These are phyloP conservation scores for Rhododendron kiyosumense DNA, from an alignment of 148 eudicot species.

Conservation along the genomic window DNA sequence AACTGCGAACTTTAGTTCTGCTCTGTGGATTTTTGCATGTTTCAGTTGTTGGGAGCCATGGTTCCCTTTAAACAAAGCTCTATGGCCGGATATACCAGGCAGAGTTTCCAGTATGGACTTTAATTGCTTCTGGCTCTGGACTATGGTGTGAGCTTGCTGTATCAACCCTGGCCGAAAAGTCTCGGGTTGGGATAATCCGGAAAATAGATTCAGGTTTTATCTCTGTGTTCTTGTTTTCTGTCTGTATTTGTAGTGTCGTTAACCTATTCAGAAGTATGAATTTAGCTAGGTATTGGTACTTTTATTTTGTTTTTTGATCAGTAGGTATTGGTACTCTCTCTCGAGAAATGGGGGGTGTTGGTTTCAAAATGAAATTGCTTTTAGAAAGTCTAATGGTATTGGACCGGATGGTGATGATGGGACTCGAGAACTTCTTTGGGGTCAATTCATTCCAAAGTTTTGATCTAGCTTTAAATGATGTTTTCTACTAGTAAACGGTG, in stretches of 20 bases:
- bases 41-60: neutral
- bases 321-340: too few species aligned
- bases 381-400: neutral
- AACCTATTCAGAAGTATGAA: neutral
- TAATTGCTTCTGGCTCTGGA: neutral
- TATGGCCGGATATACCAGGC: neutral
- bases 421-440: too few species aligned
- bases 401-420: neutral
- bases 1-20: neutral
- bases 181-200: neutral
- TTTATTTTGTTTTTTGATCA: too few species aligned
- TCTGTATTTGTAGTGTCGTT: neutral
- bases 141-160: neutral
- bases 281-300: neutral
- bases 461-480: too few species aligned
- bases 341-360: neutral
- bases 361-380: neutral
- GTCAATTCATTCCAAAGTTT: too few species aligned
- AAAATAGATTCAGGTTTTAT: neutral
- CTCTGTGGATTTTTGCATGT: neutral
- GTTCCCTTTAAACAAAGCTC: neutral
- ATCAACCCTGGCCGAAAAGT: neutral
- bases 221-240: neutral
- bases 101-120: neutral
- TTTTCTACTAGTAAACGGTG: too few species aligned